A percentile compares a stretch with the other conserved stretches of the same genome.
Conservation (phyloP, 345 rosid species). For the Moricandia moricandioides region DNA sequence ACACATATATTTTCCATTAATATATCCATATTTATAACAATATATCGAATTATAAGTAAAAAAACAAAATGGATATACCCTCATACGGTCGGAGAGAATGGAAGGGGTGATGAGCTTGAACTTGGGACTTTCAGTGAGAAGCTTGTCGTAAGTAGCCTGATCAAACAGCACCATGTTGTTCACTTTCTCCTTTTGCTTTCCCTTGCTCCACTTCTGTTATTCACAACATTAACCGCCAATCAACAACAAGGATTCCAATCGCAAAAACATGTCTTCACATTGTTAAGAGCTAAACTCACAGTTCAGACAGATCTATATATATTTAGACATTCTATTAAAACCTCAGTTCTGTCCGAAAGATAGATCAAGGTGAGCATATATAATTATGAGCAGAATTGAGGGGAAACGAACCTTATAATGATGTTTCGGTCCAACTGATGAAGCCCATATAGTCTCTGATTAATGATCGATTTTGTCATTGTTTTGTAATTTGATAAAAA, state of each 20-base stretch:
- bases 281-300: neutral
- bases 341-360: neutral
- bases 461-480: too few relatives aligned
- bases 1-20: too few relatives aligned
- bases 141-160: slow-evolving; percentile 79
- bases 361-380: neutral
- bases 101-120: slow-evolving; percentile 83
- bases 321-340: neutral
- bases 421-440: too few relatives aligned
- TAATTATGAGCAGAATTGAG: neutral
- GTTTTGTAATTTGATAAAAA: too few relatives aligned
- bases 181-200: slow-evolving; percentile 38
- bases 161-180: slow-evolving; percentile 91
- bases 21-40: too few relatives aligned
- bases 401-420: slow-evolving; percentile 41
- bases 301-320: neutral
- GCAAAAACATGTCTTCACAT: neutral
- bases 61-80: slow-evolving; percentile 47
- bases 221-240: neutral
- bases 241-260: neutral
- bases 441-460: too few relatives aligned
- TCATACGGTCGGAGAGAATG: slow-evolving; percentile 76
- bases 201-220: slow-evolving; percentile 12
- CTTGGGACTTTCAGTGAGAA: slow-evolving; percentile 71
- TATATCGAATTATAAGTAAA: too few relatives aligned